A percentile compares a stretch with the other conserved stretches of the same genome.
Evolutionary conservation across 2,329 filamentous ascomycete genomes (phyloP).

Genomic region (Cladosporium sp.): DNA sequence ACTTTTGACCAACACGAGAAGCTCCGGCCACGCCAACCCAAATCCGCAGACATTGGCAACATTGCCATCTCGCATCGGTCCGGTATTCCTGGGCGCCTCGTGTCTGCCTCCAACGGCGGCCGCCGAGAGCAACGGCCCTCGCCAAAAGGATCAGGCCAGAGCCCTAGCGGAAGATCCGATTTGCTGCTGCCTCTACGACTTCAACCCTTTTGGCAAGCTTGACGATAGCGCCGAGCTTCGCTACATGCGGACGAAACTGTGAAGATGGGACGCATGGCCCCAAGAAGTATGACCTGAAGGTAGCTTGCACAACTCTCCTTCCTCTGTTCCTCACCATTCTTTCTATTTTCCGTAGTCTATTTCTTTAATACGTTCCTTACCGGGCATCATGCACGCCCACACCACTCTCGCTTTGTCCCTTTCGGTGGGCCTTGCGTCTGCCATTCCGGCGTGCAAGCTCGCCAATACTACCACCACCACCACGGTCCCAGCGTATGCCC

Average conservation of each 20-base stretch:
- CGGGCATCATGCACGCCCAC: conserved; percentile 10
- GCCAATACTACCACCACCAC: not conserved
- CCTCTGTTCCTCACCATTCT: not conserved
- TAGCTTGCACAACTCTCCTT: not conserved
- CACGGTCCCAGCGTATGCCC: not conserved
- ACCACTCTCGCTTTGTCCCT: conserved; percentile 10
- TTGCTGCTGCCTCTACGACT: not conserved
- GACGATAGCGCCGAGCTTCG: conserved; percentile 4
- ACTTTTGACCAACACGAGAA: not conserved
- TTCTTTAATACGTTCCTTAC: conserved; percentile 8
- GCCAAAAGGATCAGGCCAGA: not conserved
- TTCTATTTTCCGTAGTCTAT: not conserved
- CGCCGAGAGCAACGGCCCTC: not conserved
- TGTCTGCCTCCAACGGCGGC: conserved; percentile 2
- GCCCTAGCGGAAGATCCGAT: not conserved
- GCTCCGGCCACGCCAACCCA: conserved; percentile 3
- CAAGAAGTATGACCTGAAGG: conserved; percentile 2
- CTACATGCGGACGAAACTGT: conserved; percentile 4
- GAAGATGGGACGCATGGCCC: not conserved
- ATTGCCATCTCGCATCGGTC: conserved; percentile 5
- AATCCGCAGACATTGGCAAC: not conserved
- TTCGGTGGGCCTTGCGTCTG: conserved; percentile 2
- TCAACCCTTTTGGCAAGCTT: not conserved
- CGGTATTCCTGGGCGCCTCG: conserved; percentile 4
- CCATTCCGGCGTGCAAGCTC: not conserved